Conservation (phyloP, 768 basidiomycete genomes). For the Suillus subalutaceus region DNA sequence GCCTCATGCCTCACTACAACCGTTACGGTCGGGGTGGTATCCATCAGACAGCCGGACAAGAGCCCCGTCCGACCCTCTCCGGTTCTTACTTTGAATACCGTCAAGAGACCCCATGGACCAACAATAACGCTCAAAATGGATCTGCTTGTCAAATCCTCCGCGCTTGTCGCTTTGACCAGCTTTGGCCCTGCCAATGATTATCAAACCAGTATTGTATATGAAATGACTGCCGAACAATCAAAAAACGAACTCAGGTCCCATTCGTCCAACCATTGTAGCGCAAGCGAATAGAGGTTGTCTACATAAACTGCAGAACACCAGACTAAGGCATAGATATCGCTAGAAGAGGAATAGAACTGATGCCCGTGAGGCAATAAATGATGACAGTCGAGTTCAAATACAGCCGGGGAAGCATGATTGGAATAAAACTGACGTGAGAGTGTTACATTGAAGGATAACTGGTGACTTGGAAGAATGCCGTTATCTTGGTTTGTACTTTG, state of each 20-base stretch:
- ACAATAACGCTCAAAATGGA: slow-evolving; percentile 30
- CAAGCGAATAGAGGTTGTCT: slow-evolving; percentile 10
- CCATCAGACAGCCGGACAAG: neutral
- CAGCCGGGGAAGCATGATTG: slow-evolving; percentile 7
- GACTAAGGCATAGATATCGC: neutral
- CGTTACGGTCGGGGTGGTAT: slow-evolving; percentile 22
- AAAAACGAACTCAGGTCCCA: neutral
- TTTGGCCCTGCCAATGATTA: slow-evolving; percentile 19
- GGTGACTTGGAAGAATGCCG: slow-evolving; percentile 21
- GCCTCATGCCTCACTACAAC: slow-evolving; percentile 14
- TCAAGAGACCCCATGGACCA: slow-evolving; percentile 12
- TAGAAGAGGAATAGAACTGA: slow-evolving; percentile 7
- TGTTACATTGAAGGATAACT: slow-evolving; percentile 16
- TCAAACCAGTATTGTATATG: slow-evolving; percentile 21
- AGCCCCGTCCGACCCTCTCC: neutral
- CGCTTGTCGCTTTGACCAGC: slow-evolving; percentile 34
- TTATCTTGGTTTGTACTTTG: slow-evolving; percentile 16
- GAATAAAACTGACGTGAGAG: slow-evolving; percentile 25
- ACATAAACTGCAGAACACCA: no score
- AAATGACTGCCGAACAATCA: neutral
- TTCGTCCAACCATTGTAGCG: neutral
- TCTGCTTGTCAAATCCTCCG: slow-evolving; percentile 28
- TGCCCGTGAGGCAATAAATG: slow-evolving; percentile 13
- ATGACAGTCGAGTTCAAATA: slow-evolving; percentile 6
- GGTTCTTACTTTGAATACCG: slow-evolving; percentile 19